These are phyloP conservation scores for Quercus robur DNA, from an alignment of 306 rosid genomes.

Conservation along the genomic window DNA sequence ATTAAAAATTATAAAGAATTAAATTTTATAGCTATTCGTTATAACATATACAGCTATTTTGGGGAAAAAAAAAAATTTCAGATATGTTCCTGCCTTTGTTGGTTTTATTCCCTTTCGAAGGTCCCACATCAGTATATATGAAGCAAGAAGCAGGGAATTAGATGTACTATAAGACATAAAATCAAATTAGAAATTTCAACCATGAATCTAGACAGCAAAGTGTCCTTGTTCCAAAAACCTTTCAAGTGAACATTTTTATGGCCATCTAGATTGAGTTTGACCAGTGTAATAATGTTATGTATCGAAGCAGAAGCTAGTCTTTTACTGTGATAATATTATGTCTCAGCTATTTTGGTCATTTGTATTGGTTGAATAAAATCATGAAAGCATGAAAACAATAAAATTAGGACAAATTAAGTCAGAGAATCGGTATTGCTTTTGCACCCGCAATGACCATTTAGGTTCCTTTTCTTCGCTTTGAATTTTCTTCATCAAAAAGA, in stretches of 20 bases:
- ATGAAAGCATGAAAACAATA: too few species aligned
- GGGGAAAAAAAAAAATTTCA: not conserved
- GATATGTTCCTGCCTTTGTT: not conserved
- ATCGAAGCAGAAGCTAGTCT: too few species aligned
- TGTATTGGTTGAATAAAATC: too few species aligned
- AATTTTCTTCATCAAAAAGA: too few species aligned
- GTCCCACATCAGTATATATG: slow-evolving; percentile 11
- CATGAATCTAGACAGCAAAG: slow-evolving; percentile 11
- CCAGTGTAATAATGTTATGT: too few species aligned
- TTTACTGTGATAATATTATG: too few species aligned
- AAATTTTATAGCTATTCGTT: not conserved
- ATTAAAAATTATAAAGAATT: not conserved
- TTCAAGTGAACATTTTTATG: not conserved
- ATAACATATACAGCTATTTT: not conserved
- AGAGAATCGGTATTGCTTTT: too few species aligned
- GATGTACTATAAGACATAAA: not conserved
- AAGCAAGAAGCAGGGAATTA: slow-evolving; percentile 5
- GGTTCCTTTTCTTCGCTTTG: too few species aligned
- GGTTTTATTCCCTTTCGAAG: slow-evolving; percentile 16
- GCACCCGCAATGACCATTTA: too few species aligned
- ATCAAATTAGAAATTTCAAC: not conserved
- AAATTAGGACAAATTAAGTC: too few species aligned
- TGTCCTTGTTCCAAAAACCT: not conserved
- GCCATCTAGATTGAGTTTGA: too few species aligned
- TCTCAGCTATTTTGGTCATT: too few species aligned